Base-by-base conservation (phyloP, 139 green algal species). In the Coelastrella sp. region DNA sequence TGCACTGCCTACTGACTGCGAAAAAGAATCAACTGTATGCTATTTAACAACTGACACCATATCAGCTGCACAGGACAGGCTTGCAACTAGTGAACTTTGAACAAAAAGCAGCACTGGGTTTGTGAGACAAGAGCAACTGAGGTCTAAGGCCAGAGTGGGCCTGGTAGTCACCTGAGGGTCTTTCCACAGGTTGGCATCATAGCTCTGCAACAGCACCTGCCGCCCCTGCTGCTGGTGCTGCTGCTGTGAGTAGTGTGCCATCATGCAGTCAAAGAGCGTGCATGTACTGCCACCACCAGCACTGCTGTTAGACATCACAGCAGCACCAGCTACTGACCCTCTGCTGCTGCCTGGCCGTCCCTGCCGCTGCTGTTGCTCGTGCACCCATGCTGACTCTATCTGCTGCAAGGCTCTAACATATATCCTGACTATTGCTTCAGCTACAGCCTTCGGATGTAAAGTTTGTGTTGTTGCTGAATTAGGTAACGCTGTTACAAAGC, bases 191-290 rank as follows among this genome's bases (percentile, higher is more conserved):
- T 73, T 32, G 5, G 85, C 85, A 64, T 84, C 59, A 61, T 84
- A 90, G 58, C 16, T 5, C 10, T 23, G 65, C 22, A 80, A 8
- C 57, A n/a, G 47, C 8, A 5, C 71, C 8, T 54, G 47, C 22
- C 66, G 59, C 68, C 82, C 47, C 17, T 57, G 17, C 5, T 57
- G 17, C 5, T 89, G 84, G 5, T 81, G 71, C 56, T 73, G 85
- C 73, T 90, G 76, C 77, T 81, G 65, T 20, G 22, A 66, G 78
- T 91, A 91, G 64, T 91, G 87, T 47, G 74, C 87, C 23, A 86
- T 82, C 78, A 91, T 60, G 32, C 54, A 68, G 20, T 91, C 87
- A 87, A 91, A 91, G 10, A 91, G 5, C 3, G 76, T 87, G 54
- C 76, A 5, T 13, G 10, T 59, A 4, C 58, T 59, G 4, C 73